Percentiles rank a stretch among this genome's conserved stretches.
Conservation (phyloP, 1,284 basidiomycete species). For the Cystobasidium slooffiae region DNA sequence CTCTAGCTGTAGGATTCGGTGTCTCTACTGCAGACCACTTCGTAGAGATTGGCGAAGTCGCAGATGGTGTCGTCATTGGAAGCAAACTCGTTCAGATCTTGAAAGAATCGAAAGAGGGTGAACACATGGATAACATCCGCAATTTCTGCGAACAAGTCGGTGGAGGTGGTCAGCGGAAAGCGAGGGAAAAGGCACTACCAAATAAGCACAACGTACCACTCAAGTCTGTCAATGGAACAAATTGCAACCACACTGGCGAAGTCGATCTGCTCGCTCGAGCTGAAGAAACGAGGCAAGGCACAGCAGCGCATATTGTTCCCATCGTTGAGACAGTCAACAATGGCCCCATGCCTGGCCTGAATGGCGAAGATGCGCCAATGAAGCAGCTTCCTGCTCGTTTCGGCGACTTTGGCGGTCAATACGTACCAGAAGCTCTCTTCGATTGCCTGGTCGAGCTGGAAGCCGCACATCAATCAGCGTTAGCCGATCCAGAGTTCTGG, state of each 20-base stretch:
- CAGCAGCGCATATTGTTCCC: conserved; percentile 37
- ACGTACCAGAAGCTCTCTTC: conserved; percentile 91
- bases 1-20: conserved; percentile 95
- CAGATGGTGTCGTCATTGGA: conserved; percentile 93
- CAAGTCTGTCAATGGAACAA: conserved; percentile 45
- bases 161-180: conserved; percentile 43
- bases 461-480: conserved; percentile 82
- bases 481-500: conserved; percentile 88
- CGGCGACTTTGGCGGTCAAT: conserved; percentile 95
- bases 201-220: conserved; percentile 44
- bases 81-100: conserved; percentile 76
- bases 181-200: conserved; percentile 40
- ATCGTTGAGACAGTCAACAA: conserved; percentile 45
- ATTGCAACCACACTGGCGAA: conserved; percentile 36
- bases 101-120: conserved; percentile 50
- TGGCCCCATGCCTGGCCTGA: conserved; percentile 26
- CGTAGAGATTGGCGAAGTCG: conserved; percentile 74
- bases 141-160: conserved; percentile 44
- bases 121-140: conserved; percentile 24
- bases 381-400: conserved; percentile 76
- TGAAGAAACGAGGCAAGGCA: conserved; percentile 27
- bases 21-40: conserved; percentile 92
- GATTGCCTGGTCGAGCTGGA: conserved; percentile 91
- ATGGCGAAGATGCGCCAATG: conserved; percentile 36
- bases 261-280: conserved; percentile 33